Conservation (phyloP, 2,329 filamentous ascomycete genomes). For the Aspergillus oerlinghausenensis region DNA sequence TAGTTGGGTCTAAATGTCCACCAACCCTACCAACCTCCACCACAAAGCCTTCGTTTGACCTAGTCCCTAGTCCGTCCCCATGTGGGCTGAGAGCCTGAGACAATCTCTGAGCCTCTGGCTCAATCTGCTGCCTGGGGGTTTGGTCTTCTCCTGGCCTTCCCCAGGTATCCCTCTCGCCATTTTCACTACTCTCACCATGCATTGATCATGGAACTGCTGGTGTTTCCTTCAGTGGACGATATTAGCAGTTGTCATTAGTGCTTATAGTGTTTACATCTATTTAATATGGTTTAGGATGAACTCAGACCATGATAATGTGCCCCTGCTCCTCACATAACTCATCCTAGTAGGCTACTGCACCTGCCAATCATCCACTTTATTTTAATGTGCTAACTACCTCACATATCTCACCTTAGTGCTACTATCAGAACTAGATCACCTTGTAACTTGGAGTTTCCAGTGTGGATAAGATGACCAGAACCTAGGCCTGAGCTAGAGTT, state of each 20-base stretch:
- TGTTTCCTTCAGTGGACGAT: conserved; percentile 1
- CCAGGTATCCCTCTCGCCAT: background rate
- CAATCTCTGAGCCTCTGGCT: background rate
- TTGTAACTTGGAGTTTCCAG: background rate
- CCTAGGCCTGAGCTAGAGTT: background rate
- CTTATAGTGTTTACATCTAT: conserved; percentile 2
- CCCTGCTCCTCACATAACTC: conserved; percentile 3
- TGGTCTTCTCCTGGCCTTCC: background rate
- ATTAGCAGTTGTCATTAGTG: background rate
- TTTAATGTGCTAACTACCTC: conserved; percentile 5
- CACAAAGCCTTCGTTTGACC: too few relatives aligned
- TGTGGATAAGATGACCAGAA: conserved; percentile 1
- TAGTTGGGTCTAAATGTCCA: background rate
- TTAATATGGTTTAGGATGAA: conserved; percentile 6
- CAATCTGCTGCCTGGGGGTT: background rate
- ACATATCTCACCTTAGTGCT: background rate
- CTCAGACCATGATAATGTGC: conserved; percentile 4
- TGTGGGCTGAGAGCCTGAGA: background rate
- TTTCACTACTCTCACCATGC: background rate
- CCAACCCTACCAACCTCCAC: background rate
- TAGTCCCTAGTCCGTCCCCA: background rate
- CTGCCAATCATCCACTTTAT: conserved; percentile 4
- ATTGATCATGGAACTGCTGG: background rate
- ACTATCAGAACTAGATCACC: background rate
- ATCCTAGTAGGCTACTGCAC: conserved; percentile 6